Evolutionary conservation across 768 basidiomycete genomes (phyloP).

Genomic region (Filobasidium floriforme): DNA sequence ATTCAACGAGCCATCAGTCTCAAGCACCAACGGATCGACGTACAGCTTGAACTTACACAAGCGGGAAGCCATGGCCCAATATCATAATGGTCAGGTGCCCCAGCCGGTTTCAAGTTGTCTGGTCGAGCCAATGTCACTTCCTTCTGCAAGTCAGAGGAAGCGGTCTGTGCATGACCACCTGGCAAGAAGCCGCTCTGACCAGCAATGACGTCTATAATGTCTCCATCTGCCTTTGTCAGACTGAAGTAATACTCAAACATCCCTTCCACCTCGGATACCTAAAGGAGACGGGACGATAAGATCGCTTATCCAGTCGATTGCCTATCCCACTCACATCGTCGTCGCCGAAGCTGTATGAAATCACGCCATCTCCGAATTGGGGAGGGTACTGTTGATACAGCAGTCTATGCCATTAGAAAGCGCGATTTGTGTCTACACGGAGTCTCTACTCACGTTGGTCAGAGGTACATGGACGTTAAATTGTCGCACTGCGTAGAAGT

Average conservation of each 20-base stretch:
- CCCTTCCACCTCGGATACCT: constrained; percentile 2
- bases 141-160: neutral
- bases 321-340: neutral
- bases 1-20: neutral
- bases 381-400: neutral
- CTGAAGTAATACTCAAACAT: constrained; percentile 16
- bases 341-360: neutral
- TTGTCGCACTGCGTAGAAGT: constrained; percentile 2
- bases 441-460: constrained; percentile 10
- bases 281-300: neutral
- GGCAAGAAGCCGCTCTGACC: constrained; percentile 13
- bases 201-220: constrained; percentile 3
- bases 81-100: neutral
- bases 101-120: neutral
- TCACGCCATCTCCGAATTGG: neutral
- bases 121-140: neutral
- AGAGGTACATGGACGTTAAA: constrained; percentile 11
- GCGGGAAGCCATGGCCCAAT: neutral
- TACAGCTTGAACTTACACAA: neutral
- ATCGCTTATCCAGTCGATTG: neutral
- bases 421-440: neutral
- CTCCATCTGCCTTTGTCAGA: constrained; percentile 9
- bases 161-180: neutral
- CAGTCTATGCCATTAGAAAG: neutral
- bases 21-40: neutral